Percentiles rank a stretch among this genome's conserved stretches.
Evolutionary conservation across 2,329 filamentous ascomycete genomes (phyloP).

Genomic region (Tolypocladium ovalisporum): DNA sequence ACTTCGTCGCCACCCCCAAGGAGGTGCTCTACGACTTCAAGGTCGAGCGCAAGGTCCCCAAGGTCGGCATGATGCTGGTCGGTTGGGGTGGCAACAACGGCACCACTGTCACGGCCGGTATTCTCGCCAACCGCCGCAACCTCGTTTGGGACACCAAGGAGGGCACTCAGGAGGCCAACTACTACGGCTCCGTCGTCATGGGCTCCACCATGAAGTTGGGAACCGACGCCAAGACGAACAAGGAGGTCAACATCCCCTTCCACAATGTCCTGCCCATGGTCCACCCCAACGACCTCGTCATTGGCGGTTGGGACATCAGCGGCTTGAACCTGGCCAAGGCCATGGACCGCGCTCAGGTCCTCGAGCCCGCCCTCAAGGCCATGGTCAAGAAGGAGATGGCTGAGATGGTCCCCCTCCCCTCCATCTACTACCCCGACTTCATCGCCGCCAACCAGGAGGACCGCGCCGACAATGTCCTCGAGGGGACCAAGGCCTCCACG

Average conservation of each 20-base stretch:
- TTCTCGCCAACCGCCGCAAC: slow-evolving; percentile 84
- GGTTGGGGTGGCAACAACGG: slow-evolving; percentile 98
- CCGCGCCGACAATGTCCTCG: slow-evolving; percentile 81
- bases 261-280: slow-evolving; percentile 91
- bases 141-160: slow-evolving; percentile 92
- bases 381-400: slow-evolving; percentile 90
- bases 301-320: slow-evolving; percentile 98
- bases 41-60: slow-evolving; percentile 85
- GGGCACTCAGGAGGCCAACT: slow-evolving; percentile 76
- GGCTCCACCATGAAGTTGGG: slow-evolving; percentile 94
- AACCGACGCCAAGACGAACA: slow-evolving; percentile 67
- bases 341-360: slow-evolving; percentile 91
- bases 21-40: slow-evolving; percentile 96
- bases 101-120: slow-evolving; percentile 91
- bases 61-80: slow-evolving; percentile 93
- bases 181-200: slow-evolving; percentile 98
- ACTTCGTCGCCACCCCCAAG: slow-evolving; percentile 73
- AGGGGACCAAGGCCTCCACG: slow-evolving; percentile 72
- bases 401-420: slow-evolving; percentile 76
- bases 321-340: slow-evolving; percentile 76
- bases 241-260: slow-evolving; percentile 95
- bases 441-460: slow-evolving; percentile 98
- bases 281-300: slow-evolving; percentile 87
- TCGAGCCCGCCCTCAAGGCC: slow-evolving; percentile 88
- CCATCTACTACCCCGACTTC: slow-evolving; percentile 98